phyloP scores from a whole-genome alignment of 805 yeast species.

The Candida railenensis region DNA sequence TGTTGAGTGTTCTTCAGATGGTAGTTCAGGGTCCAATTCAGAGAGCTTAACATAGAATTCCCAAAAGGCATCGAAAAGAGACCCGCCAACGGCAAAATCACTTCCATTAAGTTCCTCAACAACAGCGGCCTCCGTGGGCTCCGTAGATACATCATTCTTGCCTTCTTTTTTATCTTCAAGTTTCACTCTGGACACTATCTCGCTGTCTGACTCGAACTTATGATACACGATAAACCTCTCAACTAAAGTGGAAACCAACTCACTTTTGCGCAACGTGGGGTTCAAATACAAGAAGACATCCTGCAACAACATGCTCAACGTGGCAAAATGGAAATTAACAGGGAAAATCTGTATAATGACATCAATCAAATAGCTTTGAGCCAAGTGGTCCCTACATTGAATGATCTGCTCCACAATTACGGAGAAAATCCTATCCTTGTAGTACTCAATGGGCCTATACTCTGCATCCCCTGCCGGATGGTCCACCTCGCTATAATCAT shows the following conservation, averaged over 20 bases:
- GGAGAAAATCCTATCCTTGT: constrained; percentile 64
- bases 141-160: too few relatives aligned
- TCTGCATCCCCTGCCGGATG: constrained; percentile 13
- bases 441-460: constrained; percentile 29
- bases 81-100: constrained; percentile 6
- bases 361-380: constrained; percentile 89
- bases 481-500: constrained; percentile 54
- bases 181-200: constrained; percentile 11
- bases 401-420: constrained; percentile 83
- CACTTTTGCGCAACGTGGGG: constrained; percentile 67
- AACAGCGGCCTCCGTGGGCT: background rate
- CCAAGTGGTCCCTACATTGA: constrained; percentile 87
- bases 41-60: constrained; percentile 56
- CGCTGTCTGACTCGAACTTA: constrained; percentile 16
- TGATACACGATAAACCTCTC: constrained; percentile 62
- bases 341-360: constrained; percentile 94
- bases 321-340: constrained; percentile 80
- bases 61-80: constrained; percentile 65
- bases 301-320: constrained; percentile 62
- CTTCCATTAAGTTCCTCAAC: background rate
- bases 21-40: constrained; percentile 60
- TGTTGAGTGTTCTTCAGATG: constrained; percentile 62
- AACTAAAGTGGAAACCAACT: constrained; percentile 66
- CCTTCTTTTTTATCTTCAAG: constrained; percentile 9
- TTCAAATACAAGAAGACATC: constrained; percentile 64